These are phyloP conservation scores for Citrullus mucosospermus DNA, from an alignment of 306 rosid species.

Conservation along the genomic window DNA sequence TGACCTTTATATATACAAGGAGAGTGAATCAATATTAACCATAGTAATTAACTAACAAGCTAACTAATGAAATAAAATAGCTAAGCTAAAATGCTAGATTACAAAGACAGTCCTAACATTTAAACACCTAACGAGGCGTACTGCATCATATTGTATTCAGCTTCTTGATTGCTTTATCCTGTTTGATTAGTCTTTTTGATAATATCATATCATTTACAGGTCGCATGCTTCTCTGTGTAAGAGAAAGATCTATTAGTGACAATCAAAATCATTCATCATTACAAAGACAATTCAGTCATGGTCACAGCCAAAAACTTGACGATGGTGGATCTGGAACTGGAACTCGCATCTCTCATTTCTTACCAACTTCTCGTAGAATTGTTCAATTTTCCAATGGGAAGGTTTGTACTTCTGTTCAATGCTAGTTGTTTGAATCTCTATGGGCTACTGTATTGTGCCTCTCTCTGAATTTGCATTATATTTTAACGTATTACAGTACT, in stretches of 20 bases:
- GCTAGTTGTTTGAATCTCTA: not conserved
- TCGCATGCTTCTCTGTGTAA: slow-evolving; percentile 93
- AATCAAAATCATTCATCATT: slow-evolving; percentile 38
- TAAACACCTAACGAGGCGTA: too few relatives aligned
- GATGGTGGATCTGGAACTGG: slow-evolving; percentile 56
- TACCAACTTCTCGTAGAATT: slow-evolving; percentile 52
- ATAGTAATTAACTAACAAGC: too few relatives aligned
- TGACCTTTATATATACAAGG: too few relatives aligned
- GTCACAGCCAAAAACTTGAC: slow-evolving; percentile 64
- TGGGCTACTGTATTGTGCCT: not conserved
- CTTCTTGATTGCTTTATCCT: not conserved
- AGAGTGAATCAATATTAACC: too few relatives aligned
- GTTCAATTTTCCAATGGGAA: slow-evolving; percentile 52
- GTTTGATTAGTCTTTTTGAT: not conserved
- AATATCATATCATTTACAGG: slow-evolving; percentile 26
- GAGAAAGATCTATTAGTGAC: slow-evolving; percentile 66
- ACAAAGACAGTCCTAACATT: too few relatives aligned
- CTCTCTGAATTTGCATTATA: not conserved
- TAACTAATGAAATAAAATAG: too few relatives aligned
- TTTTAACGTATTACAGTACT: too few relatives aligned
- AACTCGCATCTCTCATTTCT: slow-evolving; percentile 49
- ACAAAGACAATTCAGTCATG: slow-evolving; percentile 70
- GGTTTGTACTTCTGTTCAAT: slow-evolving; percentile 12
- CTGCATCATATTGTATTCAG: not conserved
- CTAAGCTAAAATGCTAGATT: too few relatives aligned